Evolutionary conservation across 495 filamentous ascomycete genomes (phyloP).

Genomic region (Opeltia flavorubescens): DNA sequence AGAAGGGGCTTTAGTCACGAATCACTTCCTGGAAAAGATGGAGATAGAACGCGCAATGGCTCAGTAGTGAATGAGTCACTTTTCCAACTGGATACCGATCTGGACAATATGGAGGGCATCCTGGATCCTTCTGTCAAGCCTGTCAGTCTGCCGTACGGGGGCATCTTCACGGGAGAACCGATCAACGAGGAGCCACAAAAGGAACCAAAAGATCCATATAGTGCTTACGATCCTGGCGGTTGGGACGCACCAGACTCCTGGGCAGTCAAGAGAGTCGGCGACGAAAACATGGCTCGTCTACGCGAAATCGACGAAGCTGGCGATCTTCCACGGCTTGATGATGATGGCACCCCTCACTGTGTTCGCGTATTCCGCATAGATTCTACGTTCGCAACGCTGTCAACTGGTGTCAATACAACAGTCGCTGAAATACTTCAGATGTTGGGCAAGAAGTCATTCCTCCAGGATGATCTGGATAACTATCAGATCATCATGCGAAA

Average conservation of each 20-base stretch:
- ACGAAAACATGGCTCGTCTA: conserved; percentile 46
- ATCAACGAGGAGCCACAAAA: conserved; percentile 28
- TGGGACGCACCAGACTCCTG: conserved; percentile 93
- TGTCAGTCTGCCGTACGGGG: conserved; percentile 41
- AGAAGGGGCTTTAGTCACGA: conserved; percentile 48
- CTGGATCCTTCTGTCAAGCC: conserved; percentile 27
- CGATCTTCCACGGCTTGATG: conserved; percentile 43
- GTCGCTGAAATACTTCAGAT: conserved; percentile 71
- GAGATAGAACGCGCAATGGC: conserved; percentile 26
- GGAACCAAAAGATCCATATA: conserved; percentile 21
- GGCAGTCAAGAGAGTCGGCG: conserved; percentile 58
- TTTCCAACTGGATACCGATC: conserved; percentile 70
- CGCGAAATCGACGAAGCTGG: conserved; percentile 47
- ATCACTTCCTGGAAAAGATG: conserved; percentile 17
- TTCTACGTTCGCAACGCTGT: conserved; percentile 83
- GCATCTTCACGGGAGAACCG: conserved; percentile 36
- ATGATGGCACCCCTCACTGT: conserved; percentile 60
- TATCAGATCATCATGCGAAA: conserved; percentile 93
- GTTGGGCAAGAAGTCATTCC: conserved; percentile 78
- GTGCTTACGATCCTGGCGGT: conserved; percentile 21
- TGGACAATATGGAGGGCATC: conserved; percentile 74
- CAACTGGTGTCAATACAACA: conserved; percentile 63
- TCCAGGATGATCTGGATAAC: conserved; percentile 78
- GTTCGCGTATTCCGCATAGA: conserved; percentile 93
- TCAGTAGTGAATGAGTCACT: conserved; percentile 31